These are phyloP conservation scores for Tricholoma sp. DNA, from an alignment of 768 basidiomycete genomes.

Conservation along the genomic window DNA sequence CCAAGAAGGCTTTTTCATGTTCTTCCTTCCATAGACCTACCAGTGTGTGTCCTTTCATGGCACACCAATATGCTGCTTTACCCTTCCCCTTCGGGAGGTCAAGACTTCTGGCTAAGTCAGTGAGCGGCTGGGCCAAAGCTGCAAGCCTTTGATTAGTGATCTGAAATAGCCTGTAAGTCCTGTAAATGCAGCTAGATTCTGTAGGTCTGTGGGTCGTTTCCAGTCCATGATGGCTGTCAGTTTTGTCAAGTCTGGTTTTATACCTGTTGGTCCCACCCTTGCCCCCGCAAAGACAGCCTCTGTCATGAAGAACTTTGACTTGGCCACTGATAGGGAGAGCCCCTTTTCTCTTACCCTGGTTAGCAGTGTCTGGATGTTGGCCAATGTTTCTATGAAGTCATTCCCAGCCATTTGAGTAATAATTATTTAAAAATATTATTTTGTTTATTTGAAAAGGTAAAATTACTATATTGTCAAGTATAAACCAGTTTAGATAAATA, in stretches of 20 bases:
- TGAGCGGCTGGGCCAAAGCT: slow-evolving; percentile 23
- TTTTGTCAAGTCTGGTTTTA: slow-evolving; percentile 30
- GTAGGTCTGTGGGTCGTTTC: slow-evolving; percentile 5
- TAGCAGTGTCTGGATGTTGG: no score
- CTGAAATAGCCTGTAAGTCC: slow-evolving; percentile 26
- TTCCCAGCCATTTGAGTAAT: no score
- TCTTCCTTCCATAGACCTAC: no score
- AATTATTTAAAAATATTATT: no score
- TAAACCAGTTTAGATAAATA: no score
- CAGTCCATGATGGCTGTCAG: slow-evolving; percentile 15
- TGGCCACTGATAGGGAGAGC: slow-evolving; percentile 10
- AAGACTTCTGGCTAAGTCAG: slow-evolving; percentile 20
- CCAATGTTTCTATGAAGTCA: no score
- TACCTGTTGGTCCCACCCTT: slow-evolving; percentile 24
- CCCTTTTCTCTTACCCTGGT: slow-evolving; percentile 16
- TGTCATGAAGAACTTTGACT: slow-evolving; percentile 28
- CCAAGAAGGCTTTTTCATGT: slow-evolving; percentile 20
- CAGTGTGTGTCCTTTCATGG: neutral
- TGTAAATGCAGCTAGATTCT: slow-evolving; percentile 9
- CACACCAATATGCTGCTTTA: slow-evolving; percentile 3
- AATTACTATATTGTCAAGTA: no score
- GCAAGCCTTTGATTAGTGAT: slow-evolving; percentile 27
- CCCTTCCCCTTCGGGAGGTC: slow-evolving; percentile 15
- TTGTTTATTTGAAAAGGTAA: no score
- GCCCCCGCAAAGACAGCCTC: slow-evolving; percentile 32